phyloP scores from a whole-genome alignment of 139 green algal species.

The Micractinium conductrix region DNA sequence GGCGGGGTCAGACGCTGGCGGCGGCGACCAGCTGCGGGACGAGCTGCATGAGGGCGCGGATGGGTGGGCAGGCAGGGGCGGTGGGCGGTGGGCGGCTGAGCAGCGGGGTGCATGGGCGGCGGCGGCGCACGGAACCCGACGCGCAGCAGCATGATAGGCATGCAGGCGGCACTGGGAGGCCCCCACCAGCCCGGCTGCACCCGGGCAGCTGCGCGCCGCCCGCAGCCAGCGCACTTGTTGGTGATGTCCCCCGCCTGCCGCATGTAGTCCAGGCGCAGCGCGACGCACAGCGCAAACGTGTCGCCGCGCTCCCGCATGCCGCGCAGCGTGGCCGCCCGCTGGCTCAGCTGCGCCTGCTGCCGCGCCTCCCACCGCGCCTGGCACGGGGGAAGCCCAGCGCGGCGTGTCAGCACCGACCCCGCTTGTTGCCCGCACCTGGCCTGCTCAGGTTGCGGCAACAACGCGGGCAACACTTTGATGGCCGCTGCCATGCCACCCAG shows the following conservation, averaged over 20 bases:
- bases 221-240: background rate
- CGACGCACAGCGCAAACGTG: background rate
- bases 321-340: background rate
- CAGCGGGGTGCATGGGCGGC: no score
- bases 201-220: background rate
- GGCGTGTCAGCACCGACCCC: background rate
- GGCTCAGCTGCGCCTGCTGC: slow-evolving; percentile 1
- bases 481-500: no score
- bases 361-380: background rate
- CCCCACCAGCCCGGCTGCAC: no score
- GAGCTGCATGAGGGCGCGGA: background rate
- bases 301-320: background rate
- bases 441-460: slow-evolving; percentile 74
- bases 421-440: slow-evolving; percentile 32
- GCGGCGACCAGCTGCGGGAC: no score
- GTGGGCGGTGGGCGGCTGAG: background rate
- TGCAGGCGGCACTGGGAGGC: no score
- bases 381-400: background rate
- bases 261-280: slow-evolving; percentile 28
- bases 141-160: no score
- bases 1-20: no score
- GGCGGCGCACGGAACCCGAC: no score
- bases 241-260: slow-evolving; percentile 1
- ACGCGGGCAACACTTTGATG: no score
- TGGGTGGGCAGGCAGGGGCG: background rate